These are phyloP conservation scores for Cercospora brassicicola DNA, from an alignment of 2,329 filamentous ascomycete genomes.

Conservation along the genomic window DNA sequence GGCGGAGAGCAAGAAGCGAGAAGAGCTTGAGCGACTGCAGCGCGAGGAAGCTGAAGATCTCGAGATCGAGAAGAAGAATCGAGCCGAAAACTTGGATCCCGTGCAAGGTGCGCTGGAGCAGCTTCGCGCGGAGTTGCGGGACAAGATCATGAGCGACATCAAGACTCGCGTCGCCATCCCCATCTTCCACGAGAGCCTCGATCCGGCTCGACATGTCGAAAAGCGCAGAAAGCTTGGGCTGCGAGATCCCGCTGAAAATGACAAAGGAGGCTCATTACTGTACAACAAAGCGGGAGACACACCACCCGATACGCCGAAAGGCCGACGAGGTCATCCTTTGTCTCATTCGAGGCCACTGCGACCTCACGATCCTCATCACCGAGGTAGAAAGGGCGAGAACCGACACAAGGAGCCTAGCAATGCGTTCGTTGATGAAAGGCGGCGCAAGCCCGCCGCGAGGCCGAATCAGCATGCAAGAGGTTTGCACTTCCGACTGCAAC, in stretches of 20 bases:
- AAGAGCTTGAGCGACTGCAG: conserved; percentile 65
- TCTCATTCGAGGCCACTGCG: conserved; percentile 45
- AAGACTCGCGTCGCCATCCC: conserved; percentile 83
- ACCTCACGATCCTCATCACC: conserved; percentile 47
- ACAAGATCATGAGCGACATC: conserved; percentile 85
- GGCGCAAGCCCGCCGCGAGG: conserved; percentile 55
- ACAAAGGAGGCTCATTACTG: conserved; percentile 52
- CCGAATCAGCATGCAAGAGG: conserved; percentile 67
- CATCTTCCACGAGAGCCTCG: conserved; percentile 74
- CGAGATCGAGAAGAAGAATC: conserved; percentile 84
- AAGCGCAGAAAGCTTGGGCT: conserved; percentile 80
- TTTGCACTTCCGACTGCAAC: conserved; percentile 75
- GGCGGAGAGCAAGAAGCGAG: conserved; percentile 56
- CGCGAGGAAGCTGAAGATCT: conserved; percentile 78
- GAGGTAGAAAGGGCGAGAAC: conserved; percentile 39
- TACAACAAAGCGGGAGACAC: conserved; percentile 58
- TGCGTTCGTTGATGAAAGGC: conserved; percentile 59
- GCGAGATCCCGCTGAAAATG: conserved; percentile 61
- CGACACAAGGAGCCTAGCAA: conserved; percentile 42
- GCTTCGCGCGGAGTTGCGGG: conserved; percentile 75
- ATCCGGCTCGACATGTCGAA: conserved; percentile 75
- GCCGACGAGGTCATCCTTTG: conserved; percentile 40
- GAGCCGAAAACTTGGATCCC: conserved; percentile 88
- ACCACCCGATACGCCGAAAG: conserved; percentile 64
- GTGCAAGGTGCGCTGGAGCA: conserved; percentile 77